Evolutionary conservation across 371 early-diverging fungal genomes (phyloP).

Genomic region (Chytridium lagenaria): DNA sequence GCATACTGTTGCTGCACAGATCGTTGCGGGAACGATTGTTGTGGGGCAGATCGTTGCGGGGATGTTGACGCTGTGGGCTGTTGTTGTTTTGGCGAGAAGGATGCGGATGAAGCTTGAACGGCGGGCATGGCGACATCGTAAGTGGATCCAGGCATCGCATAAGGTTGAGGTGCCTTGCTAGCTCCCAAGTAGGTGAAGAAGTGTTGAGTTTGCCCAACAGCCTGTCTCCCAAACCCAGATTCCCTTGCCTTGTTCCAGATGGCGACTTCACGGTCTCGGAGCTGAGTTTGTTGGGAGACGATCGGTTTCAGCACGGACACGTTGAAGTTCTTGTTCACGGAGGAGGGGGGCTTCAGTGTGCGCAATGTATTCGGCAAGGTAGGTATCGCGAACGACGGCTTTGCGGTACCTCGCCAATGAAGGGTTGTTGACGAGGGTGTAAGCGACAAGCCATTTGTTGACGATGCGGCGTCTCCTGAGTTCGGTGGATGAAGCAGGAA

Average conservation of each 20-base stretch:
- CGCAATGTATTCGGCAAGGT: constrained; percentile 21
- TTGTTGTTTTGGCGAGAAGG: background rate
- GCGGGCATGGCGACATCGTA: background rate
- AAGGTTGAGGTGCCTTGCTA: background rate
- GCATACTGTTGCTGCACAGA: background rate
- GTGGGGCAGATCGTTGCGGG: background rate
- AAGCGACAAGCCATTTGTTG: constrained; percentile 1
- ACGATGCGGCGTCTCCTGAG: background rate
- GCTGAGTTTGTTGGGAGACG: background rate
- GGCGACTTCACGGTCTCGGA: background rate
- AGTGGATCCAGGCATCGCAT: background rate
- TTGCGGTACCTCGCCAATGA: constrained; percentile 18
- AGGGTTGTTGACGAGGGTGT: constrained; percentile 25
- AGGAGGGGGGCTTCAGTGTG: constrained; percentile 15
- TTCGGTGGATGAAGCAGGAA: background rate
- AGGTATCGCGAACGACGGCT: constrained; percentile 18
- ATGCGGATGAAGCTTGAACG: background rate
- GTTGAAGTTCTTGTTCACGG: background rate
- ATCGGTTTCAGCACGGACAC: background rate
- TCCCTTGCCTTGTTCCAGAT: constrained; percentile 10
- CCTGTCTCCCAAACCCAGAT: background rate
- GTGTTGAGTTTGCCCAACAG: background rate
- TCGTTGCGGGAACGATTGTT: background rate
- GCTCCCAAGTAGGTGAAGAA: too few relatives aligned
- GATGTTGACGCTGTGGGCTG: background rate